phyloP scores from a whole-genome alignment of 192 early-diverging fungal genomes.

The Backusella luteola region DNA sequence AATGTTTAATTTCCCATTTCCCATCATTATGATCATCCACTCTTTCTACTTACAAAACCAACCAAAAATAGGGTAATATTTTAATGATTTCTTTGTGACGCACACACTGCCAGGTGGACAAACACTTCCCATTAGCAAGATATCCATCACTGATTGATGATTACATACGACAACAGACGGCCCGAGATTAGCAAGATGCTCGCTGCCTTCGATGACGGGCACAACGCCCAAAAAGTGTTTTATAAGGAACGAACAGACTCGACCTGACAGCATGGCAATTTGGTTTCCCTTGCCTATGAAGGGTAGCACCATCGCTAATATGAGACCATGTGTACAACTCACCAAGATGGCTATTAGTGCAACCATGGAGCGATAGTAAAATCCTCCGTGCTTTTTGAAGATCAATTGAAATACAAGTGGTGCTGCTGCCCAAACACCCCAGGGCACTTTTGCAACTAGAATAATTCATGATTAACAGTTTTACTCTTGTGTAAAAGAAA shows the following conservation, averaged over 20 bases:
- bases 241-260: slow-evolving; percentile 46
- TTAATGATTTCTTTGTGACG: slow-evolving; percentile 71
- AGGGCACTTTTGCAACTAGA: neutral
- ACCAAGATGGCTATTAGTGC: neutral
- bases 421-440: slow-evolving; percentile 9
- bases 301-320: slow-evolving; percentile 52
- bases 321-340: slow-evolving; percentile 41
- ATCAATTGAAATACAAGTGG: slow-evolving; percentile 12
- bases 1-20: neutral
- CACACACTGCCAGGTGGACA: slow-evolving; percentile 63
- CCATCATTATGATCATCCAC: neutral
- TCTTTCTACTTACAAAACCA: slow-evolving; percentile 62
- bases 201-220: slow-evolving; percentile 58
- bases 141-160: slow-evolving; percentile 83
- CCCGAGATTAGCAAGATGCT: slow-evolving; percentile 43
- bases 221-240: slow-evolving; percentile 56
- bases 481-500: too few species aligned
- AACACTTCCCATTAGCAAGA: slow-evolving; percentile 63
- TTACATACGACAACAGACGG: slow-evolving; percentile 80
- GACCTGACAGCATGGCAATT: slow-evolving; percentile 60
- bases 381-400: slow-evolving; percentile 15
- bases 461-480: too few species aligned
- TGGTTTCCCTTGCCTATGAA: slow-evolving; percentile 49
- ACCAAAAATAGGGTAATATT: slow-evolving; percentile 71
- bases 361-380: slow-evolving; percentile 6